Conservation (phyloP, 2,329 filamentous ascomycete species). For the Cladophialophora exuberans region DNA sequence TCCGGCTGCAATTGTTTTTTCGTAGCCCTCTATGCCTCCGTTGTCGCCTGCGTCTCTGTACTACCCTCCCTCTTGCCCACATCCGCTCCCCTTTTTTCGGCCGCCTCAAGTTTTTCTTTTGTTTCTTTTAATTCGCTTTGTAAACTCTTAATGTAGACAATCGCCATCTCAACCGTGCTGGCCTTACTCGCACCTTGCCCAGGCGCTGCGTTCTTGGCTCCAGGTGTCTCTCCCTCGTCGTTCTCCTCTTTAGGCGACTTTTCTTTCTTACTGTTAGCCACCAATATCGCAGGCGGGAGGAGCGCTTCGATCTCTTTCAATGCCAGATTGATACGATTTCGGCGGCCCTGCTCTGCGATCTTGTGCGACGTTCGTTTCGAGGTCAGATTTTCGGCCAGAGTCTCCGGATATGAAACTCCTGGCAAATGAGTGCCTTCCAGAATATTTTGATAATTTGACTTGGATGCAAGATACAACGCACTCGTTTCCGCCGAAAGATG, state of each 20-base stretch:
- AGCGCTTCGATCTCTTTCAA: conserved; percentile 88
- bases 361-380: conserved; percentile 98
- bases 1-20: background rate
- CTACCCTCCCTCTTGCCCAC: conserved; percentile 21
- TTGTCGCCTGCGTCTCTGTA: conserved; percentile 23
- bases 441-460: conserved; percentile 98
- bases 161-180: conserved; percentile 95
- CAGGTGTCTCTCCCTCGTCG: conserved; percentile 39
- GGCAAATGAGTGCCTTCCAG: conserved; percentile 89
- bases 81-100: conserved; percentile 62
- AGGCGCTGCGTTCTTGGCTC: conserved; percentile 41
- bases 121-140: conserved; percentile 72
- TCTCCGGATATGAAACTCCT: conserved; percentile 86
- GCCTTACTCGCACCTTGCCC: conserved; percentile 82
- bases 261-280: conserved; percentile 40
- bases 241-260: conserved; percentile 36
- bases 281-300: conserved; percentile 64
- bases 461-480: conserved; percentile 81
- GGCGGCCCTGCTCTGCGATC: conserved; percentile 91
- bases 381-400: conserved; percentile 88
- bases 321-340: conserved; percentile 93
- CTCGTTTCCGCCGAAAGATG: conserved; percentile 61
- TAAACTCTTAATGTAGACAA: conserved; percentile 88
- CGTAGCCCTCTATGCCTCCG: conserved; percentile 5
- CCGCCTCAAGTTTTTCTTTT: conserved; percentile 64